These are phyloP conservation scores for Mortierella sp. DNA, from an alignment of 371 early-diverging fungal genomes.

Conservation along the genomic window DNA sequence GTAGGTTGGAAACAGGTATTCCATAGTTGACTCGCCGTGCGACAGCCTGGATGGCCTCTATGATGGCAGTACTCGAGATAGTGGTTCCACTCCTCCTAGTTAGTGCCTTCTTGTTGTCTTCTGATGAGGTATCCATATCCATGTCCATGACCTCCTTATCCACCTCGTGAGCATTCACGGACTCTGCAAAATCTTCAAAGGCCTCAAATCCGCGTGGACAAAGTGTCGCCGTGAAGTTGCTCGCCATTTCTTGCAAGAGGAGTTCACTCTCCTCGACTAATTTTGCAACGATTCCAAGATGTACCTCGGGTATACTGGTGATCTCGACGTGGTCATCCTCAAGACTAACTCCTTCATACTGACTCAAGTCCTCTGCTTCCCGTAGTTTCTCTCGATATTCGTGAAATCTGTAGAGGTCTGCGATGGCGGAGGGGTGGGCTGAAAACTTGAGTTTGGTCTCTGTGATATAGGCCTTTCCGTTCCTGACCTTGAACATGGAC, in stretches of 20 bases:
- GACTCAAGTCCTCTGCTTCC: slow-evolving; percentile 20
- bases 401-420: slow-evolving; percentile 43
- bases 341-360: slow-evolving; percentile 17
- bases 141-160: slow-evolving; percentile 18
- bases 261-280: slow-evolving; percentile 46
- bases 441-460: slow-evolving; percentile 47
- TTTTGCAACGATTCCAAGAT: slow-evolving; percentile 43
- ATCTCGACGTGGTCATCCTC: slow-evolving; percentile 36
- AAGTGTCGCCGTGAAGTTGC: slow-evolving; percentile 17
- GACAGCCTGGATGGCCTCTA: slow-evolving; percentile 42
- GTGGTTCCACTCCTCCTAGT: slow-evolving; percentile 15
- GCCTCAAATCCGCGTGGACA: slow-evolving; percentile 45
- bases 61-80: slow-evolving; percentile 31
- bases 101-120: neutral
- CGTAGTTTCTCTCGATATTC: slow-evolving; percentile 38
- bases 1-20: slow-evolving; percentile 33
- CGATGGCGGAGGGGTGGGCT: slow-evolving; percentile 40
- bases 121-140: slow-evolving; percentile 4
- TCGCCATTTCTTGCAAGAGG: slow-evolving; percentile 26
- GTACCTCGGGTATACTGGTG: slow-evolving; percentile 32
- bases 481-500: slow-evolving; percentile 49
- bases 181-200: slow-evolving; percentile 14
- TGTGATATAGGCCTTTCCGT: slow-evolving; percentile 47
- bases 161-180: neutral
- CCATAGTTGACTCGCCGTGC: slow-evolving; percentile 53